phyloP scores from a whole-genome alignment of 345 rosid species.

The Syzygium aqueum region DNA sequence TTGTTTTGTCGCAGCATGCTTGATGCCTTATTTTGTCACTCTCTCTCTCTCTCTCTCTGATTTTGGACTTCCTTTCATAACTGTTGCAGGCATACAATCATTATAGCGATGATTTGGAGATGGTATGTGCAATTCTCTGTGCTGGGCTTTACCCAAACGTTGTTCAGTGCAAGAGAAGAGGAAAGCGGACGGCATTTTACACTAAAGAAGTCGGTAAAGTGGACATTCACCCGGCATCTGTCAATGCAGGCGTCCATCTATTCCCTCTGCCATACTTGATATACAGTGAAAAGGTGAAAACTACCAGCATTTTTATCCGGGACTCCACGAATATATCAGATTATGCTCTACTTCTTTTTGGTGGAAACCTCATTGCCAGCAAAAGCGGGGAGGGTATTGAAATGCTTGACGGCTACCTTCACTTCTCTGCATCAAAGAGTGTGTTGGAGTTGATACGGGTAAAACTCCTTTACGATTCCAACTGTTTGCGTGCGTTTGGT shows the following conservation, averaged over 20 bases:
- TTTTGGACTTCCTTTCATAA: not conserved
- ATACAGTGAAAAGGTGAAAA: slow-evolving; percentile 92
- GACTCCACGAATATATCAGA: slow-evolving; percentile 96
- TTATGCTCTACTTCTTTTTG: slow-evolving; percentile 88
- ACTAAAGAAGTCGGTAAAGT: slow-evolving; percentile 95
- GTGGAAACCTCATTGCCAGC: slow-evolving; percentile 72
- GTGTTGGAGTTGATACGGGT: slow-evolving; percentile 76
- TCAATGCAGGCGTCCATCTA: slow-evolving; percentile 65
- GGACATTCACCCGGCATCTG: slow-evolving; percentile 91
- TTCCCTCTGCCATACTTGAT: slow-evolving; percentile 87
- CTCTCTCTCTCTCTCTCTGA: not conserved
- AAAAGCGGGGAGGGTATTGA: slow-evolving; percentile 79
- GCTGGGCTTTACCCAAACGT: slow-evolving; percentile 98
- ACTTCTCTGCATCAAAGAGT: slow-evolving; percentile 81
- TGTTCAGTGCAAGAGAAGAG: slow-evolving; percentile 95
- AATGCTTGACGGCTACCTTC: slow-evolving; percentile 96
- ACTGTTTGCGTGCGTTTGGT: not conserved
- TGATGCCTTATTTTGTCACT: not conserved
- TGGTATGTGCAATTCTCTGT: slow-evolving; percentile 78
- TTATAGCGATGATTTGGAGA: slow-evolving; percentile 78
- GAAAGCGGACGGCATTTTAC: slow-evolving; percentile 83
- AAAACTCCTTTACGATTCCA: not conserved
- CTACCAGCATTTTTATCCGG: slow-evolving; percentile 58
- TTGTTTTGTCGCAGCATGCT: not conserved
- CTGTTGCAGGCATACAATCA: slow-evolving; percentile 69